Evolutionary conservation across 495 filamentous ascomycete species (phyloP).

Genomic region (Neurospora cerealis): DNA sequence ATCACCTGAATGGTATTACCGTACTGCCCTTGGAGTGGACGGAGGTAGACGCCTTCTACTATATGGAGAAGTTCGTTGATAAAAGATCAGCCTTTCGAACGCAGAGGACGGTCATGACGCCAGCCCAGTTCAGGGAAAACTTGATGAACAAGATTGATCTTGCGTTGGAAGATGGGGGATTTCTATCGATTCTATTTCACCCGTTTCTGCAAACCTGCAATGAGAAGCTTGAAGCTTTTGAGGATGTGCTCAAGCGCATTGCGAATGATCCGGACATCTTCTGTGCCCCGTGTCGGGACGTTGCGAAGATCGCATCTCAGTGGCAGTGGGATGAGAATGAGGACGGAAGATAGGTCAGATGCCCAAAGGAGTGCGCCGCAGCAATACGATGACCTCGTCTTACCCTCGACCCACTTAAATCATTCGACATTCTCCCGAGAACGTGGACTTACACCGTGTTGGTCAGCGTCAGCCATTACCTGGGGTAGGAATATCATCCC

Average conservation of each 20-base stretch:
- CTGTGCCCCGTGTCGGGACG: constrained; percentile 17
- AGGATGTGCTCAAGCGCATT: constrained; percentile 14
- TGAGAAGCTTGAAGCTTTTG: constrained; percentile 17
- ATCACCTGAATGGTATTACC: constrained; percentile 9
- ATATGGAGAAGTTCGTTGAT: constrained; percentile 24
- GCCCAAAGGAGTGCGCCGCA: background rate
- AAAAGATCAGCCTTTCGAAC: constrained; percentile 7
- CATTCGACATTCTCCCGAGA: background rate
- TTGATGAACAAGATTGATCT: constrained; percentile 18
- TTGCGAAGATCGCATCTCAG: constrained; percentile 15
- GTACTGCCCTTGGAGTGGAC: constrained; percentile 26
- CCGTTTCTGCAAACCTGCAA: constrained; percentile 20
- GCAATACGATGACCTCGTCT: background rate
- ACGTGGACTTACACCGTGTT: background rate
- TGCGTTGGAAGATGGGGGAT: constrained; percentile 7
- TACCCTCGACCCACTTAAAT: background rate
- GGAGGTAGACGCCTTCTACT: constrained; percentile 26
- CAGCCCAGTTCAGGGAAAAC: constrained; percentile 9
- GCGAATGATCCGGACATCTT: constrained; percentile 14
- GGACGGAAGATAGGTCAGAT: background rate
- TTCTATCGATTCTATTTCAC: constrained; percentile 24
- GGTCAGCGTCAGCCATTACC: background rate
- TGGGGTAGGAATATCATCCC: background rate
- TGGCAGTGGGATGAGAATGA: constrained; percentile 1
- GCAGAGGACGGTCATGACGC: constrained; percentile 6